These are phyloP conservation scores for Hypericum perforatum DNA, from an alignment of 345 rosid genomes.

Conservation along the genomic window DNA sequence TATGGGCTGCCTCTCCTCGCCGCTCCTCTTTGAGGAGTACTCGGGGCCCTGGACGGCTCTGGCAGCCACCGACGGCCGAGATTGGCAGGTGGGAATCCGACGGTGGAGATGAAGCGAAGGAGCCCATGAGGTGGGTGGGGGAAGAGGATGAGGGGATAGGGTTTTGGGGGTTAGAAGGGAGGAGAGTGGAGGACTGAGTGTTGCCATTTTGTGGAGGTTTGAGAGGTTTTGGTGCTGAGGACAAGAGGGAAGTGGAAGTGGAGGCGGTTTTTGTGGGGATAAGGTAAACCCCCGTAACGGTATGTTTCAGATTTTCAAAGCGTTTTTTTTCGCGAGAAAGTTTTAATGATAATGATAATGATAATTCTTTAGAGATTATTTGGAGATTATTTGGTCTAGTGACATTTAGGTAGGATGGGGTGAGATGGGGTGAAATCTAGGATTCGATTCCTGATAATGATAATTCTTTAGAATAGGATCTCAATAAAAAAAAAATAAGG, in stretches of 20 bases:
- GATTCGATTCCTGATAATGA: no score
- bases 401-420: no score
- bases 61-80: conserved; percentile 1
- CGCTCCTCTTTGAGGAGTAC: conserved; percentile 58
- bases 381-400: no score
- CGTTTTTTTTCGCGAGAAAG: no score
- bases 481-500: no score
- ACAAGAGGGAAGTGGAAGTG: not conserved
- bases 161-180: conserved; percentile 8
- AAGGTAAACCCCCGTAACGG: no score
- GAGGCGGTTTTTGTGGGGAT: not conserved
- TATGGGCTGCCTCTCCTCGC: conserved; percentile 78
- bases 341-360: no score
- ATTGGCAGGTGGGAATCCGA: not conserved
- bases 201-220: conserved; percentile 33
- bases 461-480: no score
- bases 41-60: conserved; percentile 44
- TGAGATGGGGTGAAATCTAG: no score
- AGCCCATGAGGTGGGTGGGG: conserved; percentile 30
- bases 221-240: not conserved
- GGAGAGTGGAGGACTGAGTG: conserved; percentile 25
- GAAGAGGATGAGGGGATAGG: conserved; percentile 10
- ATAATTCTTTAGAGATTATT: no score
- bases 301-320: no score
- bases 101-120: conserved; percentile 14